Evolutionary conservation across 2,329 filamentous ascomycete species (phyloP), one percentile per base, ranked within the genome.

Genomic region (Penicillium sp.): DNA sequence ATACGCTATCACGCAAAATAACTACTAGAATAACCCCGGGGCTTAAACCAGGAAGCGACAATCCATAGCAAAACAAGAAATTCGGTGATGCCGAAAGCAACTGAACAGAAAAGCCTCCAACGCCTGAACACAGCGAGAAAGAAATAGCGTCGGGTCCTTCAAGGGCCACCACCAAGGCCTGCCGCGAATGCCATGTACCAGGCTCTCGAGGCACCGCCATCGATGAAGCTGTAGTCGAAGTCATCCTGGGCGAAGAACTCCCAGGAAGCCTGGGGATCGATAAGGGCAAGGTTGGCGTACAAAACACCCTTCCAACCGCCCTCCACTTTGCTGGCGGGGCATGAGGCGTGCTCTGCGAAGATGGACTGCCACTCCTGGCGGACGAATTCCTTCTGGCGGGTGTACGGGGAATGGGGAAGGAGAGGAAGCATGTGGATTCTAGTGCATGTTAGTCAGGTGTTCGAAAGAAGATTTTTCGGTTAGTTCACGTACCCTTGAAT

Each of bases 271-370:
- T 68, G 70, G 0, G 92, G 82, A 65, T 95, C 81, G 35, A 90
- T 76, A 6, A 91, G 82, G 0, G 89, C 90, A 38, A 89, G 78
- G 67, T 95, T 96, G 20, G 84, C 88, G 62, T 86, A 89, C 31
- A 97, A 69, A 15, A 97, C 82, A 0, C 92, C 89, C 66, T 82
- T 87, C 93, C 93, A 97, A 0, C 89, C 89, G 38, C 87, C 88
- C 6, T 75, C 71, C 4, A 90, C 82, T 0, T 74, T 67, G 4
- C 63, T 56, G 1, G 72, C 75, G 2, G 73, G 74, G 46, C 87
- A 81, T 1, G 81, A 81, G 8, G 86, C 79, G 0, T 82, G 82
- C 20, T 82, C 74, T 45, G 79, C 78, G 69, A 97, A 97, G 64
- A 86, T 89, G 1, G 80, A 78, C 39, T 85, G 75, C 90, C 90